phyloP scores from a whole-genome alignment of 2,329 filamentous ascomycete species.

The Fusarium setosum region DNA sequence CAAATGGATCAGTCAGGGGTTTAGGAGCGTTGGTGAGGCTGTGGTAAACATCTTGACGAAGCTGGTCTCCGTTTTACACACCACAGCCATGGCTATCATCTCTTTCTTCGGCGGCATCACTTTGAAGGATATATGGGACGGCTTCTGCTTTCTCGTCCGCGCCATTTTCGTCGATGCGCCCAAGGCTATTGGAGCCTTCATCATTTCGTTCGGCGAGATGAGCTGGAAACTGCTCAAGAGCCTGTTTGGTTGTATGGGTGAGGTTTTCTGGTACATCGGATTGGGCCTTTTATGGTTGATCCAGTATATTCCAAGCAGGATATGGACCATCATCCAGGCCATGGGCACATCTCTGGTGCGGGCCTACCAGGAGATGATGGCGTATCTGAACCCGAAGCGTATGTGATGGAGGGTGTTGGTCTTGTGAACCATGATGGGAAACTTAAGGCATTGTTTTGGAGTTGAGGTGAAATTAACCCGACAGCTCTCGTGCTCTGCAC shows the following conservation, averaged over 20 bases:
- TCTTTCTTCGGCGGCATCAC: constrained; percentile 51
- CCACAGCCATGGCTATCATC: constrained; percentile 46
- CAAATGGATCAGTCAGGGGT: constrained; percentile 45
- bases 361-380: constrained; percentile 49
- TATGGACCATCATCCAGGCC: constrained; percentile 46
- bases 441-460: too few species aligned
- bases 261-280: constrained; percentile 41
- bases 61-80: constrained; percentile 50
- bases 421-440: too few species aligned
- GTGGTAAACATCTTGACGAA: constrained; percentile 40
- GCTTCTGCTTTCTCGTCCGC: constrained; percentile 43
- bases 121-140: constrained; percentile 53
- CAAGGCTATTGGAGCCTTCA: constrained; percentile 38
- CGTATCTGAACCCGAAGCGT: constrained; percentile 52
- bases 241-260: constrained; percentile 47
- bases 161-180: constrained; percentile 49
- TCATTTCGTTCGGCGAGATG: constrained; percentile 37
- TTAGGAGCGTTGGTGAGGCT: constrained; percentile 42
- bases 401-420: too few species aligned
- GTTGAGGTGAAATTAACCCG: too few species aligned
- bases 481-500: too few species aligned
- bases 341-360: constrained; percentile 46
- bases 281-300: constrained; percentile 44
- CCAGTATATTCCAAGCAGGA: constrained; percentile 48
- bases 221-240: constrained; percentile 42